Conservation (phyloP, 164 flowering plant genomes). For the Magnolia officinalis region DNA sequence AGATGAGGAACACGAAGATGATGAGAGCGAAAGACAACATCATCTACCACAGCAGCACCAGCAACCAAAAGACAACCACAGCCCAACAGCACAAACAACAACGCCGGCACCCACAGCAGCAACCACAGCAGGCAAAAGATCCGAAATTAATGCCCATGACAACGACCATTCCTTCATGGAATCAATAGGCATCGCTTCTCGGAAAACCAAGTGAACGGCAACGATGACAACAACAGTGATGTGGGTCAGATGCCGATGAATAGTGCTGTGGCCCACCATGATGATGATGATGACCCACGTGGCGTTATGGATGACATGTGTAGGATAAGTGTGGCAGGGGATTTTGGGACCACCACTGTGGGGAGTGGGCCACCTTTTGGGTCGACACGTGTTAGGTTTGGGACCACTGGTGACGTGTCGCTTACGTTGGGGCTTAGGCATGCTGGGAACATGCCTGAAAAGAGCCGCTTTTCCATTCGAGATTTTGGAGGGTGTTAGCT, state of each 20-base stretch:
- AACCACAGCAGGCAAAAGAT: slow-evolving; percentile 28
- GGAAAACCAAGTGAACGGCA: slow-evolving; percentile 23
- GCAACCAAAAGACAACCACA: background rate
- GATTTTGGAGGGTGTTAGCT: slow-evolving; percentile 27
- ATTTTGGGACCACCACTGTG: background rate
- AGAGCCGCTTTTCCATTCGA: slow-evolving; percentile 36
- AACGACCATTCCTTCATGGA: slow-evolving; percentile 34
- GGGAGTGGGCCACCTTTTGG: slow-evolving; percentile 1
- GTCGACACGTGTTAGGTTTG: background rate
- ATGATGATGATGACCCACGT: background rate
- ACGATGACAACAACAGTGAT: slow-evolving; percentile 3
- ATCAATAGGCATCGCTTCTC: slow-evolving; percentile 29
- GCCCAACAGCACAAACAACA: slow-evolving; percentile 26
- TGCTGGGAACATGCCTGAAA: slow-evolving; percentile 69
- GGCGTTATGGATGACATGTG: background rate
- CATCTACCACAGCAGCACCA: background rate
- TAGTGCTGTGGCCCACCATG: background rate
- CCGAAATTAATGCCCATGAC: slow-evolving; percentile 34
- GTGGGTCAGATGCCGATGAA: background rate
- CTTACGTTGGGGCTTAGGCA: slow-evolving; percentile 83
- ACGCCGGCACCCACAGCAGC: slow-evolving; percentile 16
- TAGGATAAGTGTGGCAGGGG: background rate
- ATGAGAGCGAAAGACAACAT: background rate
- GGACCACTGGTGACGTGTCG: slow-evolving; percentile 59
- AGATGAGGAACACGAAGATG: slow-evolving; percentile 21